Conservation (phyloP, 345 rosid genomes). For the Euclidium syriacum region DNA sequence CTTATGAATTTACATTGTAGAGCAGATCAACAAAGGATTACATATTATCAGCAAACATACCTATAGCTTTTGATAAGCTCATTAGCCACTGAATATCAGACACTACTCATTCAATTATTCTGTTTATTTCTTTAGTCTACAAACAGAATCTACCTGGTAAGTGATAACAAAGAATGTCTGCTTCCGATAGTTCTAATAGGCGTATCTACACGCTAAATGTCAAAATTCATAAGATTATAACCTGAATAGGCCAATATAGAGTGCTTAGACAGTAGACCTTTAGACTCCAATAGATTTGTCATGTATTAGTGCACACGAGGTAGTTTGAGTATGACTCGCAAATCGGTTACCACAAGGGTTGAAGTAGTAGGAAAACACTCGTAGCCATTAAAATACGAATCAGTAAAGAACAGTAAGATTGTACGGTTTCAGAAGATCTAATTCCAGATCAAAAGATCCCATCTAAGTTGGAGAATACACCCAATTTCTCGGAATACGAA, state of each 20-base stretch:
- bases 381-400: too few relatives aligned
- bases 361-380: too few relatives aligned
- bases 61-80: neutral
- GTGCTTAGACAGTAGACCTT: too few relatives aligned
- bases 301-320: too few relatives aligned
- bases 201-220: neutral
- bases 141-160: neutral
- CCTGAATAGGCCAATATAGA: neutral
- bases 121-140: neutral
- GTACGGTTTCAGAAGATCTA: neutral
- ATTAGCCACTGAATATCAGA: neutral
- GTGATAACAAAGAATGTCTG: neutral
- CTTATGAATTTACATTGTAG: neutral
- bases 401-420: neutral
- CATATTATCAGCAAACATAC: neutral
- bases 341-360: too few relatives aligned
- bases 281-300: too few relatives aligned
- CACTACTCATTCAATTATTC: neutral
- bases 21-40: neutral
- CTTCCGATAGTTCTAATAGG: neutral
- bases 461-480: neutral
- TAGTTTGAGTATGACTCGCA: too few relatives aligned
- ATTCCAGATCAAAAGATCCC: neutral
- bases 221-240: neutral
- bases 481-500: neutral